Percentiles rank a stretch among this genome's conserved stretches.
These are phyloP conservation scores for Yamadazyma diddensiae DNA, from an alignment of 1,139 yeast genomes.

Conservation along the genomic window DNA sequence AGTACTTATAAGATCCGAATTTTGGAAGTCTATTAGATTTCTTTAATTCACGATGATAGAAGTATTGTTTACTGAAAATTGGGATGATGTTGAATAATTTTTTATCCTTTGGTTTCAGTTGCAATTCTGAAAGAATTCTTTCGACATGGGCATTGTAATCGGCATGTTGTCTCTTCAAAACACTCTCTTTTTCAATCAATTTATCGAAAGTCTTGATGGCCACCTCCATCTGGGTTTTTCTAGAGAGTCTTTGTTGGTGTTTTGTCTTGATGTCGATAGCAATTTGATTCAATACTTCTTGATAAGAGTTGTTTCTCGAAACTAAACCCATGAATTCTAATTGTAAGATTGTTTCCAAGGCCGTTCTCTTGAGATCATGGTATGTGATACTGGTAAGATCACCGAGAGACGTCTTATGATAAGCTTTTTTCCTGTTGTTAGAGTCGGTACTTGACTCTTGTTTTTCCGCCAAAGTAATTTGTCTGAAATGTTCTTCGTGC, in stretches of 20 bases:
- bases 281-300: constrained; percentile 74
- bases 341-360: constrained; percentile 73
- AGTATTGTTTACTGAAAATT: constrained; percentile 76
- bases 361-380: constrained; percentile 72
- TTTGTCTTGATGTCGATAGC: constrained; percentile 83
- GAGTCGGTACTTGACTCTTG: constrained; percentile 22
- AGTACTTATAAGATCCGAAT: constrained; percentile 82
- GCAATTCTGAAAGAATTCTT: constrained; percentile 59
- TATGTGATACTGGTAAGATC: constrained; percentile 58
- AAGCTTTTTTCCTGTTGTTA: constrained; percentile 27
- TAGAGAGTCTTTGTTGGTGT: constrained; percentile 60
- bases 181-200: constrained; percentile 58
- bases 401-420: constrained; percentile 45
- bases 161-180: constrained; percentile 56
- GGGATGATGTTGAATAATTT: constrained; percentile 52
- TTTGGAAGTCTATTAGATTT: constrained; percentile 67
- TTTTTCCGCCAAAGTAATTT: constrained; percentile 52
- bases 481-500: constrained; percentile 63
- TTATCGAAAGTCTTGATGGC: constrained; percentile 60
- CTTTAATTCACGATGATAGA: constrained; percentile 70
- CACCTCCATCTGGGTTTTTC: constrained; percentile 60
- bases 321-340: constrained; percentile 69
- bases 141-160: constrained; percentile 74
- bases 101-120: constrained; percentile 51
- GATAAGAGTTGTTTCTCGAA: constrained; percentile 70